Conservation (phyloP, 805 yeast genomes). For the Candida sakaeoensis region DNA sequence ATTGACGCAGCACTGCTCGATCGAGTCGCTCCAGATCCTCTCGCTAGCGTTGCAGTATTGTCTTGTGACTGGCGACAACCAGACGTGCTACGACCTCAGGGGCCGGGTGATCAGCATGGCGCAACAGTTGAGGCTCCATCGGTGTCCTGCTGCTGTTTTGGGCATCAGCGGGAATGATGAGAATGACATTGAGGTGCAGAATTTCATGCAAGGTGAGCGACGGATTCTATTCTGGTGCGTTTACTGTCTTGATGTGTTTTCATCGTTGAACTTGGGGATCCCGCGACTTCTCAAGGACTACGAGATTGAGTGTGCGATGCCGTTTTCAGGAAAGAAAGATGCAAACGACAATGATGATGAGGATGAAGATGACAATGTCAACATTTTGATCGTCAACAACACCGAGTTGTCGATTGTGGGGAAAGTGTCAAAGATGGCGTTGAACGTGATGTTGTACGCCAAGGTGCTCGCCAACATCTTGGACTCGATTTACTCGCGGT, state of each 20-base stretch:
- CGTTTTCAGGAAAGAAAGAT: conserved; percentile 51
- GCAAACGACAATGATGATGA: too few relatives aligned
- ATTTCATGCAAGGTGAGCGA: conserved; percentile 76
- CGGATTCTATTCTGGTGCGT: conserved; percentile 82
- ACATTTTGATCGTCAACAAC: conserved; percentile 57
- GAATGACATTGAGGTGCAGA: conserved; percentile 23
- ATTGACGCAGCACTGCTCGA: conserved; percentile 53
- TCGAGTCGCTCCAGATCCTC: conserved; percentile 66
- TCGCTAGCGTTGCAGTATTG: conserved; percentile 69
- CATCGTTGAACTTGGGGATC: conserved; percentile 74
- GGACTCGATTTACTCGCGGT: conserved; percentile 66
- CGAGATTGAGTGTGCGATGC: conserved; percentile 84
- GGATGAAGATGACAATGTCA: conserved; percentile 43
- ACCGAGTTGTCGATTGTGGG: conserved; percentile 62
- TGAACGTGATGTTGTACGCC: conserved; percentile 64
- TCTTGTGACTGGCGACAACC: conserved; percentile 67
- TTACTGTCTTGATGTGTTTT: conserved; percentile 70
- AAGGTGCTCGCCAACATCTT: conserved; percentile 71
- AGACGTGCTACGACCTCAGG: conserved; percentile 70
- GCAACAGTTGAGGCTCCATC: conserved; percentile 77
- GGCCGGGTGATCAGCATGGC: conserved; percentile 79
- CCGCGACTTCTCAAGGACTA: conserved; percentile 77
- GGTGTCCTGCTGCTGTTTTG: conserved; percentile 82
- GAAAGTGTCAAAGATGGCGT: conserved; percentile 59
- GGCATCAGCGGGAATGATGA: conserved; percentile 46